Conservation (phyloP, 768 basidiomycete genomes). For the Trametopsis cervina region DNA sequence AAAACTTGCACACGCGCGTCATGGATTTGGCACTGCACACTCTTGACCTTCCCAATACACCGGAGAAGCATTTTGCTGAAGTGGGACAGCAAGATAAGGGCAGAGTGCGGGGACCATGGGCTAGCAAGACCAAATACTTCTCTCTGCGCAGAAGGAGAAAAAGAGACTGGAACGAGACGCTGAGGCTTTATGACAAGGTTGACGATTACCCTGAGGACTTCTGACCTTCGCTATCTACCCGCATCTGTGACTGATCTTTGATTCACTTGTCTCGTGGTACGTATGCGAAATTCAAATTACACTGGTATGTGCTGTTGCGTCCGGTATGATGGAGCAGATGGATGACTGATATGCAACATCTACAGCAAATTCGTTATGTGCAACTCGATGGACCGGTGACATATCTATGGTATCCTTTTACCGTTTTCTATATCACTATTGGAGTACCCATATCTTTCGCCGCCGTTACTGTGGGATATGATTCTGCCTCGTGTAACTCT, state of each 20-base stretch:
- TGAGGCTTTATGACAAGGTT: constrained; percentile 74
- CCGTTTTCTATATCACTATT: too few species aligned
- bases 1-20: constrained; percentile 55
- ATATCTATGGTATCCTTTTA: too few species aligned
- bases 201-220: constrained; percentile 64
- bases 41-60: constrained; percentile 60
- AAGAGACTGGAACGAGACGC: constrained; percentile 85
- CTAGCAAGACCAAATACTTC: constrained; percentile 68
- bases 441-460: too few species aligned
- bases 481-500: too few species aligned
- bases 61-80: constrained; percentile 57
- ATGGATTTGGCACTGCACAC: constrained; percentile 53
- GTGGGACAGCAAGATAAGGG: constrained; percentile 66
- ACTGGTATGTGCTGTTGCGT: background rate
- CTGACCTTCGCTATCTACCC: background rate
- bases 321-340: background rate
- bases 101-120: constrained; percentile 59
- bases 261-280: background rate
- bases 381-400: background rate
- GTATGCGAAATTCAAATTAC: background rate
- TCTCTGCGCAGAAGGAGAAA: constrained; percentile 73
- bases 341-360: background rate
- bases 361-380: background rate
- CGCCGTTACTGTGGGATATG: too few species aligned
- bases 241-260: constrained; percentile 4